Percentiles rank a stretch among this genome's conserved stretches.
Evolutionary conservation across 441 rosid species (phyloP).

Genomic region (Brassica hybrid): DNA sequence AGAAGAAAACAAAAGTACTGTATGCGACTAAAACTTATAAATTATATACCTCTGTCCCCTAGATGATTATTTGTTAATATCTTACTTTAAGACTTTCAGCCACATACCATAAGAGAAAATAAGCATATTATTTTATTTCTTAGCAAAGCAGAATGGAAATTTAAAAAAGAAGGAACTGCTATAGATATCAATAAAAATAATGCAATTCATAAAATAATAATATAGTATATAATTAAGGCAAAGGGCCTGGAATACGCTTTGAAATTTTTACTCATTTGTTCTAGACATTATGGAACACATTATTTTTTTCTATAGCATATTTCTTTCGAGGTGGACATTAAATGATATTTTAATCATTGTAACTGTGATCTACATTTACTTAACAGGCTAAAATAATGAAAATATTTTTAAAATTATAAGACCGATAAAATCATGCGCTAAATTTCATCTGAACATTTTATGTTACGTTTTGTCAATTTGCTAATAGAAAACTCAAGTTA

Average conservation of each 20-base stretch:
- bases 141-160: neutral
- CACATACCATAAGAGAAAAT: neutral
- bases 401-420: neutral
- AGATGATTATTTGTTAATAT: constrained; percentile 14
- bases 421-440: neutral
- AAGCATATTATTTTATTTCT: neutral
- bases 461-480: neutral
- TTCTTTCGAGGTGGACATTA: too few relatives aligned
- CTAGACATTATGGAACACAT: too few relatives aligned
- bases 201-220: too few relatives aligned
- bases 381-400: neutral
- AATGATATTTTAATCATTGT: too few relatives aligned
- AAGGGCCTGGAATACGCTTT: too few relatives aligned
- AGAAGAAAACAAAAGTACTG: constrained; percentile 24
- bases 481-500: neutral
- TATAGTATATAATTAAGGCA: too few relatives aligned
- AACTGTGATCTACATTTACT: too few relatives aligned
- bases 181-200: too few relatives aligned
- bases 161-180: neutral
- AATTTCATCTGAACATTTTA: too few relatives aligned
- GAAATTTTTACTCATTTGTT: too few relatives aligned
- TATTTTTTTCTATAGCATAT: too few relatives aligned
- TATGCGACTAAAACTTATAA: constrained; percentile 5
- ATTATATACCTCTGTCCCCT: constrained; percentile 8
- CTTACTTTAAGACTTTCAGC: neutral